Base-by-base conservation (phyloP, 164 flowering plant genomes). In the Pachysandra terminalis region DNA sequence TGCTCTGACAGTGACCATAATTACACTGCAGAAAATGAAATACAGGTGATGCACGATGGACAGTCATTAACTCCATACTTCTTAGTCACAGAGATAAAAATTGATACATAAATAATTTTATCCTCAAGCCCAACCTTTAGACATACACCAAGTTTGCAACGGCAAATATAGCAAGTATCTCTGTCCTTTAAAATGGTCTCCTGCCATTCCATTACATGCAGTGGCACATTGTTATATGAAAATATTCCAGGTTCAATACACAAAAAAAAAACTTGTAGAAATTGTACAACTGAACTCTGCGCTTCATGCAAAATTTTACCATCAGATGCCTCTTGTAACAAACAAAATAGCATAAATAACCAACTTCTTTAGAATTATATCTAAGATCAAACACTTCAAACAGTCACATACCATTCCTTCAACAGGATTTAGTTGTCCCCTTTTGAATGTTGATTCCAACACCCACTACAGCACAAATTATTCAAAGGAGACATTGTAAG, bases 351-450 rank as follows among this genome's bases (percentile, higher is more conserved):
- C 4, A 32, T 9, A 62, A 54, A 54, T 55, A 37, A 21, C n/a
- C n/a, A 40, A 13, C 19, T 19, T 26, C 17, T 63, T 32, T 32
- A 0, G 25, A 22, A 35, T 24, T 52, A 32, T 12, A 19, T 22
- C 23, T 24, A 60, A 55, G 37, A 37, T 53, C 26, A 57, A 56
- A 15, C 19, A 23, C 16, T 54, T 22, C 32, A 63, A n/a, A 69
- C 22, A 63, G 58, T 59, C 56, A 82, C 96, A 63, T 77, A 96
- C 99, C 99, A 86, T 78, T 81, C 96, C 98, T 71, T 74, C 86
- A 56, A 96, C 79, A 52, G 89, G 84, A 83, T 84, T 79, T 21
- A 82, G 81, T 79, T 92, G 99, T 45, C 99, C 99, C 77, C 93
- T 86, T 81, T 77, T 82, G 81, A 83, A 96, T 68, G 86, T 80